Conservation (phyloP, 345 rosid species). For the Durio zibethinus region DNA sequence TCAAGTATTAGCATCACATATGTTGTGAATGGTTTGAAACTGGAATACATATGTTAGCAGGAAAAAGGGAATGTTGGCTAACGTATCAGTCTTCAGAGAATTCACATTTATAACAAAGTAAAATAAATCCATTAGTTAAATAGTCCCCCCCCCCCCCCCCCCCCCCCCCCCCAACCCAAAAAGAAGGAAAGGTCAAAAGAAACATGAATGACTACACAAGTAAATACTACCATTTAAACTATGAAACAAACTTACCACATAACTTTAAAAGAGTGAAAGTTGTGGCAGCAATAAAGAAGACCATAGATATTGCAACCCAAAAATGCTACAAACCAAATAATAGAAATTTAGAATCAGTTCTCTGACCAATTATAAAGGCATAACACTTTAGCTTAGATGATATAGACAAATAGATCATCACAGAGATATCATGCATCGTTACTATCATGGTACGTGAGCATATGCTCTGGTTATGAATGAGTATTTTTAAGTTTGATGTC, state of each 20-base stretch:
- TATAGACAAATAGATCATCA: neutral
- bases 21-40: neutral
- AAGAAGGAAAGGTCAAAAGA: no score
- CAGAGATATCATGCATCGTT: neutral
- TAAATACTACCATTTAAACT: neutral
- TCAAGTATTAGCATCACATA: neutral
- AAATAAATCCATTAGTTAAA: neutral
- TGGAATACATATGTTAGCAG: neutral
- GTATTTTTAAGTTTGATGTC: neutral
- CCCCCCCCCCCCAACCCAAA: no score
- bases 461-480: neutral
- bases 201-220: neutral
- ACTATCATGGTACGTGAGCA: neutral
- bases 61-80: neutral
- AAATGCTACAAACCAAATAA: conserved; percentile 63
- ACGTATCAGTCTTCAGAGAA: neutral
- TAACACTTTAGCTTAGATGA: neutral
- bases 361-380: neutral
- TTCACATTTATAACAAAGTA: neutral
- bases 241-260: conserved; percentile 54
- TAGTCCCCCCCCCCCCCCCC: no score
- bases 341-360: conserved; percentile 23
- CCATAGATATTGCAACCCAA: conserved; percentile 91
- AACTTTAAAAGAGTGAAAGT: conserved; percentile 81
- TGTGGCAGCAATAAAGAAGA: conserved; percentile 89